A percentile compares a stretch with the other conserved stretches of the same genome.
phyloP scores from a whole-genome alignment of 2,329 filamentous ascomycete species.

The Ambrosiella xylebori region DNA sequence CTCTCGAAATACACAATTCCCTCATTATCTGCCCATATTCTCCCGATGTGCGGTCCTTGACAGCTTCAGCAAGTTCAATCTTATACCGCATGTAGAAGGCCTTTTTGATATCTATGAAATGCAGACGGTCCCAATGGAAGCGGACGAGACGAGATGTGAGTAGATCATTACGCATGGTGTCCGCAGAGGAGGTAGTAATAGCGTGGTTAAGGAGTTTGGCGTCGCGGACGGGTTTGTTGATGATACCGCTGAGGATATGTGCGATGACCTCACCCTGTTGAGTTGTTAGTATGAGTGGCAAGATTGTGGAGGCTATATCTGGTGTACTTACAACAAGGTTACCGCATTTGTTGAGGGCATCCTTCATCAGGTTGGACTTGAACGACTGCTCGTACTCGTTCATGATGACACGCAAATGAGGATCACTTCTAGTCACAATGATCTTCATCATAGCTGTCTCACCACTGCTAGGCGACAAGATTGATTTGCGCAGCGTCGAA shows the following conservation, averaged over 20 bases:
- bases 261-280: constrained; percentile 80
- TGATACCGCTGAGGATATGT: constrained; percentile 89
- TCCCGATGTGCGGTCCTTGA: constrained; percentile 58
- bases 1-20: constrained; percentile 46
- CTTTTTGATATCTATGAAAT: constrained; percentile 62
- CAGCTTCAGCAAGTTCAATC: constrained; percentile 55
- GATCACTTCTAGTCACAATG: constrained; percentile 62
- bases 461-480: constrained; percentile 61
- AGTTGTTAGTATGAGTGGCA: constrained; percentile 8
- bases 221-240: constrained; percentile 88
- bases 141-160: constrained; percentile 76
- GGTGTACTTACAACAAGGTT: constrained; percentile 67
- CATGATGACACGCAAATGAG: constrained; percentile 66
- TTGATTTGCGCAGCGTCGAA: constrained; percentile 47
- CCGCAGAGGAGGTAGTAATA: constrained; percentile 53
- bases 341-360: constrained; percentile 72
- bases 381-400: constrained; percentile 58
- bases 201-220: constrained; percentile 83
- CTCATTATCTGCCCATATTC: constrained; percentile 66
- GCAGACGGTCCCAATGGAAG: constrained; percentile 78
- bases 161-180: constrained; percentile 62
- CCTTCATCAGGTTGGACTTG: constrained; percentile 66
- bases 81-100: constrained; percentile 69
- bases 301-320: constrained; percentile 9
- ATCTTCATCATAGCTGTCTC: constrained; percentile 79